Evolutionary conservation across 192 early-diverging fungal species (phyloP), one percentile per base, ranked within the genome.

Genomic region (Gigaspora rosea): DNA sequence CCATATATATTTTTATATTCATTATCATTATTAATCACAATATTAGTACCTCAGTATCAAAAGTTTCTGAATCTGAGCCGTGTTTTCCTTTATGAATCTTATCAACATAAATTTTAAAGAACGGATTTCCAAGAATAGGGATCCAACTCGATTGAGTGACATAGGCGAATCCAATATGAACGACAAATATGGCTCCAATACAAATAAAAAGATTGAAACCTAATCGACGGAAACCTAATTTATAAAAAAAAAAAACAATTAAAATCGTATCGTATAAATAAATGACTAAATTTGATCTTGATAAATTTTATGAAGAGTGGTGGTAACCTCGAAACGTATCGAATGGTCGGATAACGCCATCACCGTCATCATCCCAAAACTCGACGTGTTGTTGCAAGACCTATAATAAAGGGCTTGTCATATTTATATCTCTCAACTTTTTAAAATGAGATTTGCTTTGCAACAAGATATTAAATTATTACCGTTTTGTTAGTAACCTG

Each of bases 341-440:
- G 27, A 77, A 75, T 41, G 80, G 78, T 50, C 74, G 77, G 51
- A 88, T 86, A 22, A 88, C 61, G 11, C 86, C 86, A 69, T 85
- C 81, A 13, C 75, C 61, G 49, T 78, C 73, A 13, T 70, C 18
- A 71, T 88, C 86, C 52, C 85, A 89, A 79, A 86, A 89, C 35
- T 78, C 78, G 36, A 86, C 79, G 56, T 89, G 88, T 81, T 87
- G 83, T 78, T 89, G 86, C 32, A 89, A 62, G 13, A 85, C 85
- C 75, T 75, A 4, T 32, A 41, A 27, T 35, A 59, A 73, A 59
- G 11, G 41, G 41, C 3, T 20, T 13, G 41, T 52, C 27, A 64
- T 22, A 36, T 61, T 48, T 11, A 74, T 16, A 6, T 5, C 8
- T n/a, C 2, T 48, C 2, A 48, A 49, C 36, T 0, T 48, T n/a